Base-by-base conservation (phyloP, 2,329 filamentous ascomycete genomes). In the Fusarium torreyae region DNA sequence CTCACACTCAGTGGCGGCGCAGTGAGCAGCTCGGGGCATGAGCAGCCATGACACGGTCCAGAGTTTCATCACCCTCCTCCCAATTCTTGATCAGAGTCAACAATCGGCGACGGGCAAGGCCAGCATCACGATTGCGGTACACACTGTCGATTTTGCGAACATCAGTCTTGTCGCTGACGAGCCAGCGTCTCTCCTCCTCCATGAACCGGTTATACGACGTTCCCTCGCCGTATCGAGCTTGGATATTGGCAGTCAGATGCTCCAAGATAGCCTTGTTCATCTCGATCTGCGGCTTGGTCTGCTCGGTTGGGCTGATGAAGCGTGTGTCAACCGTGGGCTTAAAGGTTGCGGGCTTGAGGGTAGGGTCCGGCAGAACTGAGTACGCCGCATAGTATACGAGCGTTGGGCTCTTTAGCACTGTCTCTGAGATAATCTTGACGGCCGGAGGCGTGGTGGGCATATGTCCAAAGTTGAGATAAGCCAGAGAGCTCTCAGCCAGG, bases 81-180 rank as follows among this genome's bases (percentile, higher is more conserved):
- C 81, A 83, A 39, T 77, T 71, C 55, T 82, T 82, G 20, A 79
- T 72, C 58, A 82, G 70, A 31, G 72, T 76, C 72, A 79, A 64
- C 36, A 79, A 60, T 17, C 76, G 75, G 2, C 78, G 73, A n/a
- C 80, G 74, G 8, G 78, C 78, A 49, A 77, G 67, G 6, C 78
- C 78, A 13, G 78, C 78, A 57, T 83, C 80, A 11, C 79, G 75
- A 53, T 82, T 83, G 14, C 81, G 79, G 57, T 83, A 83, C 36
- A 82, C 81, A 17, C 80, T 82, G 64, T 83, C 81, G 48, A 83
- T 82, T 60, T 81, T 79, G 40, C 81, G 75, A 18, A 83, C 80
- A 56, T 81, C 81, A 8, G 60, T 57, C 31, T 74, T 76, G 67
- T 84, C 79, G 57, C 75, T 82, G 42, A 79, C 68, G 10, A 84